These are phyloP conservation scores for Zymoseptoria ardabiliae DNA, from an alignment of 2,329 filamentous ascomycete genomes.

Conservation along the genomic window DNA sequence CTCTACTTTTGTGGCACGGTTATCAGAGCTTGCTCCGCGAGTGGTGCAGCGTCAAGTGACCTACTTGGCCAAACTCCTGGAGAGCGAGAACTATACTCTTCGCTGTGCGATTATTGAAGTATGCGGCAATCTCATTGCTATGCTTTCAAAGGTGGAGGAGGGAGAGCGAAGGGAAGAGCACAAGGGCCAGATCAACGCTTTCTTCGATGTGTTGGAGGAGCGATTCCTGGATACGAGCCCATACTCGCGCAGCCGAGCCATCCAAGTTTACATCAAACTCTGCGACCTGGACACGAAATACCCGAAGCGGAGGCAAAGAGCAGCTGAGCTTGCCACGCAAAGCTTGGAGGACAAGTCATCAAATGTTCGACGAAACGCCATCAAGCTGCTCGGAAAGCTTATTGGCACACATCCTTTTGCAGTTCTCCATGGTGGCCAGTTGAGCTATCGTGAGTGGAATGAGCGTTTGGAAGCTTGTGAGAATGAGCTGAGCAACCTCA, in stretches of 20 bases:
- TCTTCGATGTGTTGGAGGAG: constrained; percentile 94
- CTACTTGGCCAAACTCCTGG: constrained; percentile 83
- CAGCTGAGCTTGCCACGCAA: constrained; percentile 75
- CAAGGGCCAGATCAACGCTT: constrained; percentile 91
- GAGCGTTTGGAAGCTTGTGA: constrained; percentile 75
- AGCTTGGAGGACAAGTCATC: constrained; percentile 98
- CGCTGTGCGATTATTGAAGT: constrained; percentile 93
- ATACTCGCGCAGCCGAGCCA: constrained; percentile 82
- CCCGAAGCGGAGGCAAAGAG: constrained; percentile 80
- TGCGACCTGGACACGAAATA: constrained; percentile 96
- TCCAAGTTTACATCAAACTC: constrained; percentile 87
- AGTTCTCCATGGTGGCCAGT: constrained; percentile 79
- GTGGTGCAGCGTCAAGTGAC: constrained; percentile 98
- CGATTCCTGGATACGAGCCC: constrained; percentile 94
- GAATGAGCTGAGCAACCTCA: constrained; percentile 69
- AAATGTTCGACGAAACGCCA: constrained; percentile 89
- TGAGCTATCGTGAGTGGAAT: constrained; percentile 80
- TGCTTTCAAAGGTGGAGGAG: constrained; percentile 77
- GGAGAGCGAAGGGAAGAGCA: constrained; percentile 80
- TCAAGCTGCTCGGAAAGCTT: constrained; percentile 80
- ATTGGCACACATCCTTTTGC: constrained; percentile 94
- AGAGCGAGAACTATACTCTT: constrained; percentile 94
- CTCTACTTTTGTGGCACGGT: constrained; percentile 83
- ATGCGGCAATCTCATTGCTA: constrained; percentile 86
- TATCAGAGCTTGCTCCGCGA: constrained; percentile 85